These are phyloP conservation scores for Bacidia rubella DNA, from an alignment of 495 filamentous ascomycete species.

Conservation along the genomic window DNA sequence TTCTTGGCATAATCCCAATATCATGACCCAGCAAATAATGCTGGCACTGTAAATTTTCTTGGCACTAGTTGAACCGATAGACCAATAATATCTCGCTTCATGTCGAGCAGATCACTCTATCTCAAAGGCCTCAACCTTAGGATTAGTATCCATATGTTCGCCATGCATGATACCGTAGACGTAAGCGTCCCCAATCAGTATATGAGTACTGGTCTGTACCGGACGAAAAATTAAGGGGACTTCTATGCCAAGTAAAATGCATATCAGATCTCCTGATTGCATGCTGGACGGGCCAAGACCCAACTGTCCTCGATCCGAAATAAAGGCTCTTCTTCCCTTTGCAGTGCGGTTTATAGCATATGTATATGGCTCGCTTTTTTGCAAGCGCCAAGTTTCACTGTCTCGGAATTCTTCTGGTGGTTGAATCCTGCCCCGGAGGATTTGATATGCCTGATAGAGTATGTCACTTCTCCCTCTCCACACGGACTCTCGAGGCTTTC, in stretches of 20 bases:
- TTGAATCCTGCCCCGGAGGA: background rate
- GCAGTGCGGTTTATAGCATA: background rate
- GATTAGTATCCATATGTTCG: background rate
- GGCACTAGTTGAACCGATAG: too few species aligned
- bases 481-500: background rate
- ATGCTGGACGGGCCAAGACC: background rate
- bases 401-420: background rate
- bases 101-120: background rate
- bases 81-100: too few species aligned
- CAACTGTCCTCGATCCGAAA: background rate
- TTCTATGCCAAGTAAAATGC: background rate
- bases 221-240: conserved; percentile 8
- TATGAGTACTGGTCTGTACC: background rate
- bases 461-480: background rate
- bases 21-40: too few species aligned
- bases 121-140: background rate
- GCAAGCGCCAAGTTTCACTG: background rate
- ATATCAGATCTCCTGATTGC: background rate
- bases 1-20: too few species aligned
- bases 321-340: background rate
- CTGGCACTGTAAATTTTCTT: too few species aligned
- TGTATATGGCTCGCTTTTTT: background rate
- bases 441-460: background rate
- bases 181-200: conserved; percentile 13
- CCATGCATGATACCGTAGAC: conserved; percentile 17